Conservation (phyloP, 2,329 filamentous ascomycete species). For the Botrytis tulipae region DNA sequence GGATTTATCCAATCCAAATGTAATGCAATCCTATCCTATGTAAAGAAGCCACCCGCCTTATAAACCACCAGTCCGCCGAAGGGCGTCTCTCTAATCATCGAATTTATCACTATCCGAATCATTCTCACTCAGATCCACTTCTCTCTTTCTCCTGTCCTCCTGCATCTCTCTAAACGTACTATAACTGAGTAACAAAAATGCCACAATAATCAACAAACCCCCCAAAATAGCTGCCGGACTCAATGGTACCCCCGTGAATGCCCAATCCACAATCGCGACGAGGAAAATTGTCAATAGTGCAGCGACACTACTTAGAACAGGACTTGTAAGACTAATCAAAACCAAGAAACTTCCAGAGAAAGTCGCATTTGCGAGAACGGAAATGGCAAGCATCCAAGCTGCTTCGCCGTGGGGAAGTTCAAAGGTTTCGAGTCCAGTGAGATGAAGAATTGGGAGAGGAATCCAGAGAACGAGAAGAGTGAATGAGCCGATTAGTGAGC, state of each 20-base stretch:
- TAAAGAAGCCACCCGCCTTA: background rate
- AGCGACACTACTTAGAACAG: slow-evolving; percentile 88
- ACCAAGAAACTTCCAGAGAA: slow-evolving; percentile 94
- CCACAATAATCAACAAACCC: slow-evolving; percentile 82
- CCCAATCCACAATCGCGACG: slow-evolving; percentile 87
- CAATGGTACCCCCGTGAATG: slow-evolving; percentile 74
- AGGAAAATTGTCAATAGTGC: slow-evolving; percentile 95
- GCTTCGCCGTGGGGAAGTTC: slow-evolving; percentile 75
- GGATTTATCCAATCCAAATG: background rate
- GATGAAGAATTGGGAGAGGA: slow-evolving; percentile 80
- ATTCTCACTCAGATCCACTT: slow-evolving; percentile 39
- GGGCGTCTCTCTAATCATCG: slow-evolving; percentile 31
- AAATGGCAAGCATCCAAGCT: slow-evolving; percentile 75
- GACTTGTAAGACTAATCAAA: slow-evolving; percentile 87
- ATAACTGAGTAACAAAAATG: slow-evolving; percentile 84
- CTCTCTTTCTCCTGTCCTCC: slow-evolving; percentile 69
- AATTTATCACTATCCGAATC: slow-evolving; percentile 48
- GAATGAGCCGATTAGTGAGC: slow-evolving; percentile 80
- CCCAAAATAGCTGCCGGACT: slow-evolving; percentile 74
- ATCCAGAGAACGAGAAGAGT: slow-evolving; percentile 89
- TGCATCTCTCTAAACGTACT: slow-evolving; percentile 92
- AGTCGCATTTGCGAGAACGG: slow-evolving; percentile 80
- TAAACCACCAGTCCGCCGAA: background rate
- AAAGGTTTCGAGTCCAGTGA: slow-evolving; percentile 76
- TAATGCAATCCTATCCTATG: background rate